phyloP scores from a whole-genome alignment of 352 stramenopile species.

The Globisporangium iwayamae region DNA sequence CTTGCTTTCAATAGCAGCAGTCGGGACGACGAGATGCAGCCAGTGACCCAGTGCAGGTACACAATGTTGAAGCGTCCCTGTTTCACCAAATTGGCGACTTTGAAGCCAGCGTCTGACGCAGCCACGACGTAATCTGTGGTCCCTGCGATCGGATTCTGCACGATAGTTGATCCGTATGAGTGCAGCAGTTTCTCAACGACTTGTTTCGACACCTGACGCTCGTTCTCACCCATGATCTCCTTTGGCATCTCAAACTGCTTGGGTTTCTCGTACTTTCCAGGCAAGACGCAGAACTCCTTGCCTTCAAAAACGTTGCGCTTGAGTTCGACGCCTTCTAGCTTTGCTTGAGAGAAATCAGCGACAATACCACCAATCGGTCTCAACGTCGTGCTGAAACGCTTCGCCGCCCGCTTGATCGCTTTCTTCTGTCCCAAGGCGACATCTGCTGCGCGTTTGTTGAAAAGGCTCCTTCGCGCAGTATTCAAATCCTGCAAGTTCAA shows the following conservation, averaged over 20 bases:
- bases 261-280: slow-evolving; percentile 56
- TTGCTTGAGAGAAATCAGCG: slow-evolving; percentile 54
- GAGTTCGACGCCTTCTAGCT: slow-evolving; percentile 50
- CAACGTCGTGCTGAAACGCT: slow-evolving; percentile 24
- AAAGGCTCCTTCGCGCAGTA: slow-evolving; percentile 46
- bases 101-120: slow-evolving; percentile 59
- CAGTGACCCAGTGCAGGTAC: slow-evolving; percentile 56
- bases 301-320: slow-evolving; percentile 61
- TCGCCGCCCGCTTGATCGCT: slow-evolving; percentile 34
- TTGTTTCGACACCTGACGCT: slow-evolving; percentile 51
- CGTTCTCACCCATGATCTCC: slow-evolving; percentile 29
- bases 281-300: slow-evolving; percentile 76
- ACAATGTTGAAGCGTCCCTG: slow-evolving; percentile 78
- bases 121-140: slow-evolving; percentile 68
- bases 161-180: slow-evolving; percentile 57
- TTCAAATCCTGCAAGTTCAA: slow-evolving; percentile 79
- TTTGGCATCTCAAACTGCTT: slow-evolving; percentile 25
- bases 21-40: slow-evolving; percentile 31
- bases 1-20: slow-evolving; percentile 40
- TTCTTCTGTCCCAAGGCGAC: slow-evolving; percentile 69
- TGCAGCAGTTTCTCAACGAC: slow-evolving; percentile 71
- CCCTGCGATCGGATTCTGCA: slow-evolving; percentile 73
- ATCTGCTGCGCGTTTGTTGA: slow-evolving; percentile 71
- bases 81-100: slow-evolving; percentile 77
- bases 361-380: slow-evolving; percentile 35